Conservation (phyloP, 106 monocot species). For the Dendrobium officinale region DNA sequence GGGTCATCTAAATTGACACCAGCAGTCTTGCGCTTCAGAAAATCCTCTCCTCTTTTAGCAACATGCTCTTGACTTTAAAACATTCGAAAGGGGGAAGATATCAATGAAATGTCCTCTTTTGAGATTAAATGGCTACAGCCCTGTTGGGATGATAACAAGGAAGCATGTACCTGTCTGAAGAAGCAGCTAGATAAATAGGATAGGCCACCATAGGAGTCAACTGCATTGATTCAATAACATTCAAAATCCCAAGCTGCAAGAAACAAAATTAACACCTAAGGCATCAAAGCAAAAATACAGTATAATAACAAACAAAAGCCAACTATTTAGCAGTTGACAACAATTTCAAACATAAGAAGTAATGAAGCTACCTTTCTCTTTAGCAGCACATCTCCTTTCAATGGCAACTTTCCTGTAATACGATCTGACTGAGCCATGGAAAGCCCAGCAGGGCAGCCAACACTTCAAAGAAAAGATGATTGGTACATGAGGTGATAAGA, state of each 20-base stretch:
- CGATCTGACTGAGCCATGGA: conserved; percentile 66
- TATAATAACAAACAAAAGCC: not conserved
- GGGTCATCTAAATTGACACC: conserved; percentile 77
- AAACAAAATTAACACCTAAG: not conserved
- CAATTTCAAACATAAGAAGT: not conserved
- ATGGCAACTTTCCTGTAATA: conserved; percentile 71
- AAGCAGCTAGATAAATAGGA: conserved; percentile 75
- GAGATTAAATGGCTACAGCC: not conserved
- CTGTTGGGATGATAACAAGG: not conserved
- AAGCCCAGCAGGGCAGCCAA: conserved; percentile 61
- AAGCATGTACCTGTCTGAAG: conserved; percentile 60
- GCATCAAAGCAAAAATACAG: not conserved
- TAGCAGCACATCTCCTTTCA: conserved; percentile 61
- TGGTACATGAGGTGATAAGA: not conserved
- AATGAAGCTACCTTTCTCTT: conserved; percentile 55
- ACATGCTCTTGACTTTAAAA: conserved; percentile 52
- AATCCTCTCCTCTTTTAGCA: conserved; percentile 59
- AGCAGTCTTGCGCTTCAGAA: conserved; percentile 48
- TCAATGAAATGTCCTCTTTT: not conserved
- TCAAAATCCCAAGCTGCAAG: conserved; percentile 79
- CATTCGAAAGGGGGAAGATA: not conserved
- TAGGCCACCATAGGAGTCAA: conserved; percentile 56
- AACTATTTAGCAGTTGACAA: not conserved
- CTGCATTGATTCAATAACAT: conserved; percentile 80
- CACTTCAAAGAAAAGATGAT: conserved; percentile 31